Base-by-base conservation (phyloP, 2,329 filamentous ascomycete genomes). In the Chalaropsis thielavioides region DNA sequence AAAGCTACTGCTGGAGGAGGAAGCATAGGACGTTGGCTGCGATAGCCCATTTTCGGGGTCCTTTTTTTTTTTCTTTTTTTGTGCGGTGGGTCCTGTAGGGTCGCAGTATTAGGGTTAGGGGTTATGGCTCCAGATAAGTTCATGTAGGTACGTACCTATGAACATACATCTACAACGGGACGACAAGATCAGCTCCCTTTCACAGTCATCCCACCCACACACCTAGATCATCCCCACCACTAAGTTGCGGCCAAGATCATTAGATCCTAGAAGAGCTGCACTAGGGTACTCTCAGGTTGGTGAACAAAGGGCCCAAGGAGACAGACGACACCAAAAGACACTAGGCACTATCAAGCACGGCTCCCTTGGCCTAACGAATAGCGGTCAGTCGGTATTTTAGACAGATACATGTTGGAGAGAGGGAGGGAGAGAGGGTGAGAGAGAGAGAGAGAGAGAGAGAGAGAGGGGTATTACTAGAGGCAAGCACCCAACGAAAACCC, bases 211-310 rank as follows among this genome's bases (percentile, higher is more conserved):
- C 5, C 35, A 38, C 35, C 35, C 35, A n/a, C 24, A 58, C 24
- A 54, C 49, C 19, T 54, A 54, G 24, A 54, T 10, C 5, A 19
- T 5, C 13, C 49, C 49, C n/a, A 46, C 49, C 49, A 54, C 27
- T 17, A 58, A 31, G 8, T 19, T 31, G 17, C 8, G 3, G 54
- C 54, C 17, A 31, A 35, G 10, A 3, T 38, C 27, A 19, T 13
- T 38, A 22, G 17, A 58, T 58, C 54, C 54, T 38, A n/a, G 54
- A 38, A 58, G 54, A 58, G 54, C 54, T 58, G 54, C 31, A 10
- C 54, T 58, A 58, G 54, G 54, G 54, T 58, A 19, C 17, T 58
- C 54, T 58, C 27, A 58, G 54, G 27, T 38, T 58, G 54, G 54
- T 51, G 27, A 35, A 38, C 31, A 58, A 58, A 58, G 54, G 31